Conservation (phyloP, 345 rosid species). For the Citrus glauca region DNA sequence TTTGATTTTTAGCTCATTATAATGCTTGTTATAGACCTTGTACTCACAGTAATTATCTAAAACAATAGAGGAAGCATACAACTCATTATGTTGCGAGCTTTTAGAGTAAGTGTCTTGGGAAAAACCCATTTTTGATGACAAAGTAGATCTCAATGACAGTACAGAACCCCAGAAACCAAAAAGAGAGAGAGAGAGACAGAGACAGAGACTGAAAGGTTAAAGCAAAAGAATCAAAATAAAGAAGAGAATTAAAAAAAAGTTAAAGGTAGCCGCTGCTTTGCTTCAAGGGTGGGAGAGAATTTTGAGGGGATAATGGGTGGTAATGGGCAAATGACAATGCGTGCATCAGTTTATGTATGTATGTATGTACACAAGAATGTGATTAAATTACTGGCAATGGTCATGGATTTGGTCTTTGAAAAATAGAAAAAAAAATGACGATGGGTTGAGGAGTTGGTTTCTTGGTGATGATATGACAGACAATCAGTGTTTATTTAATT, state of each 20-base stretch:
- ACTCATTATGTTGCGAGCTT: conserved; percentile 12
- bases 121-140: conserved; percentile 30
- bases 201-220: background rate
- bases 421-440: background rate
- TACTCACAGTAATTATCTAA: conserved; percentile 20
- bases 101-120: conserved; percentile 15
- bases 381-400: background rate
- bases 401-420: background rate
- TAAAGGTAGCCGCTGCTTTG: conserved; percentile 40
- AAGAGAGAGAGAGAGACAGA: background rate
- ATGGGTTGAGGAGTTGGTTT: background rate
- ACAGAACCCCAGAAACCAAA: conserved; percentile 40
- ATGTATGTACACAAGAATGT: background rate
- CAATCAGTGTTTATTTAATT: background rate
- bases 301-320: conserved; percentile 1
- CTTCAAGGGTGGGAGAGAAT: conserved; percentile 44
- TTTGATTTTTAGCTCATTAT: conserved; percentile 36
- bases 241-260: conserved; percentile 22
- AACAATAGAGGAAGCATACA: conserved; percentile 4
- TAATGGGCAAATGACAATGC: background rate
- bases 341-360: background rate
- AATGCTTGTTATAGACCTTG: background rate
- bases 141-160: conserved; percentile 43
- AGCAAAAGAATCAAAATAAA: background rate
- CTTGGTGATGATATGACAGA: background rate